Evolutionary conservation across 2,329 filamentous ascomycete species (phyloP).

Genomic region (Pleoardoris graminearum): DNA sequence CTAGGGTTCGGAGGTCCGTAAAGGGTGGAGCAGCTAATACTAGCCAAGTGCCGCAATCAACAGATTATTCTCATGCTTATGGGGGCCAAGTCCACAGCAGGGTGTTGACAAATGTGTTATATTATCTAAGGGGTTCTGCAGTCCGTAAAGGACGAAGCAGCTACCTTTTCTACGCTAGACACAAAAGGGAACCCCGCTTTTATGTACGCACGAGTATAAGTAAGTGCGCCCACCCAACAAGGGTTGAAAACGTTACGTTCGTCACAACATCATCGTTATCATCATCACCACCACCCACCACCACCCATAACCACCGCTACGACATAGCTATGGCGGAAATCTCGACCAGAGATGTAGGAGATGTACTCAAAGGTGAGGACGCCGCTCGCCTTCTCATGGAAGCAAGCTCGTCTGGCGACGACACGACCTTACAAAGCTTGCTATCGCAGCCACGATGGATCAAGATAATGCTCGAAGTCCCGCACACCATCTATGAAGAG

Average conservation of each 20-base stretch:
- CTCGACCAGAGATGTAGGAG: constrained; percentile 13
- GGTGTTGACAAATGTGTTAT: too few relatives aligned
- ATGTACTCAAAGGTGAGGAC: constrained; percentile 16
- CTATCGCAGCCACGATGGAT: constrained; percentile 17
- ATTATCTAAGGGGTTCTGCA: too few relatives aligned
- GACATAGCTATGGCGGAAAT: constrained; percentile 4
- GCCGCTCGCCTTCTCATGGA: constrained; percentile 12
- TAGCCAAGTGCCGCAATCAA: background rate
- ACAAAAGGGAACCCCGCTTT: background rate
- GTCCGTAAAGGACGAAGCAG: too few relatives aligned
- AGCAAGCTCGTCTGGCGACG: constrained; percentile 19
- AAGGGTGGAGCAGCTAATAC: constrained; percentile 3
- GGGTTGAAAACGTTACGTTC: background rate
- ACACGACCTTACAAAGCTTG: constrained; percentile 13
- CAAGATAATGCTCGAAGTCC: constrained; percentile 13
- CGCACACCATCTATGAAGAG: constrained; percentile 11
- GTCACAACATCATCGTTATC: background rate
- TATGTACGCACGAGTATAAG: background rate
- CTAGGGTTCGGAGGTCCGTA: background rate
- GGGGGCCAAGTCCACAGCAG: background rate
- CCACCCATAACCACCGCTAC: constrained; percentile 1
- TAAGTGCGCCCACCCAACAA: background rate
- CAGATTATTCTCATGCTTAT: background rate
- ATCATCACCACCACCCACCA: constrained; percentile 1
- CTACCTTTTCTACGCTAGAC: too few relatives aligned